Evolutionary conservation across 306 rosid genomes (phyloP), one percentile per base, ranked within the genome.

Genomic region (Cajanus cajan): DNA sequence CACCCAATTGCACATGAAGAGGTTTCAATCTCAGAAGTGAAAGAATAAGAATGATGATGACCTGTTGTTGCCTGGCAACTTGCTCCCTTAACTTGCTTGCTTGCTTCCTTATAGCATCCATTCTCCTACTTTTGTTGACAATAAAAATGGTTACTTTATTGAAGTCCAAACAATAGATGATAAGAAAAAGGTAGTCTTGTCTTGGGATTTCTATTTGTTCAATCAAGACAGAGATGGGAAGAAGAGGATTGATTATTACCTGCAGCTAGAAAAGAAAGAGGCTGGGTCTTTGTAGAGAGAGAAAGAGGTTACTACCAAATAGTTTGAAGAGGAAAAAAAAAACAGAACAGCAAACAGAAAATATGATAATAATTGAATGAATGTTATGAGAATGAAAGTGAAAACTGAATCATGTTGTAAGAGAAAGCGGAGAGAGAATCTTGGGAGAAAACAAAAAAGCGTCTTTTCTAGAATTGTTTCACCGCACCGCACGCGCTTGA

Each of bases 11-110:
- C 11, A 73, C n/a, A 48, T 5, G 41, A 67, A 8, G 74, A 34
- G 3, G 14, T 44, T 21, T 16, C 54, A 54, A 28, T 61, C 31
- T 4, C 48, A 34, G 24, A 68, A 37, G 14, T 39, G 24, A 31
- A 34, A 44, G 64, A 62, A 31, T 9, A 76, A 12, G 69, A 41
- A 73, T 44, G 28, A 73, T 44, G 28, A 73, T 65, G 48, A 94
- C 98, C 96, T 92, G 98, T 48, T 94, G 98, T 74, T 94, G 98
- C 80, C 66, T 90, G 3, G 97, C 97, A 74, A 94, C 98, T 85
- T 92, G 97, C 76, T 94, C 97, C 66, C 97, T 89, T 40, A 92
- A 87, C 83, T 87, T 94, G 83, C 86, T 89, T 63, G 98, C 98
- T 83, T 94, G 98, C 87, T 90, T 94, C 72, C 96, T 78, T 70